Conservation (phyloP, 2,329 filamentous ascomycete species). For the Pestalotiopsis sp. region DNA sequence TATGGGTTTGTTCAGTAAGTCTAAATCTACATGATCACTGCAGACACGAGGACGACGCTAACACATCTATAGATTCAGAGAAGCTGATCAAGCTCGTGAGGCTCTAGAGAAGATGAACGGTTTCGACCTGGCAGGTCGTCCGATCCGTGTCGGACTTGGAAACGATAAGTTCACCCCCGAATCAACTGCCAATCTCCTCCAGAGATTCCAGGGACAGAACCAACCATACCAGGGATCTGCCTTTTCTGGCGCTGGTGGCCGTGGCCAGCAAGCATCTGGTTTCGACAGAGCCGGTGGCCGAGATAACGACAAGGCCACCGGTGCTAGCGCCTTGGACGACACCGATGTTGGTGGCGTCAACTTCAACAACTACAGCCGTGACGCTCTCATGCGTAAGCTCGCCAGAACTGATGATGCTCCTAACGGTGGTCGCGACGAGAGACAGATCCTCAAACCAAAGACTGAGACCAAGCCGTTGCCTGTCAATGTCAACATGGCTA, state of each 20-base stretch:
- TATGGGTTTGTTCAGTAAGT: slow-evolving; percentile 99
- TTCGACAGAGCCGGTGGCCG: slow-evolving; percentile 91
- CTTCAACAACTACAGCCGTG: slow-evolving; percentile 99
- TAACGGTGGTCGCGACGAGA: slow-evolving; percentile 66
- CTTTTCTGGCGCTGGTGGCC: slow-evolving; percentile 88
- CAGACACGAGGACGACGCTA: slow-evolving; percentile 28
- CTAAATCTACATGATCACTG: neutral
- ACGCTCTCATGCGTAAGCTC: slow-evolving; percentile 98
- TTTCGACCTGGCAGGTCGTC: slow-evolving; percentile 95
- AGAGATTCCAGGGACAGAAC: slow-evolving; percentile 86
- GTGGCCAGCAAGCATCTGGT: slow-evolving; percentile 80
- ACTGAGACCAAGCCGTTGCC: slow-evolving; percentile 78
- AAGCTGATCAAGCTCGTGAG: slow-evolving; percentile 88
- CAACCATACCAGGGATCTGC: slow-evolving; percentile 83
- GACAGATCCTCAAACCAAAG: slow-evolving; percentile 76
- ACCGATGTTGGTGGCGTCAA: slow-evolving; percentile 98
- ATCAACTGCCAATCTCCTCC: slow-evolving; percentile 88
- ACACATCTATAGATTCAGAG: slow-evolving; percentile 71
- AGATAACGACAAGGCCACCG: slow-evolving; percentile 86
- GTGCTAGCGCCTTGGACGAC: slow-evolving; percentile 93
- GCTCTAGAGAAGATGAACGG: slow-evolving; percentile 99
- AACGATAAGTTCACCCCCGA: slow-evolving; percentile 99
- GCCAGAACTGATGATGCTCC: slow-evolving; percentile 87
- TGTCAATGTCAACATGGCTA: slow-evolving; percentile 88
- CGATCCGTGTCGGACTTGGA: slow-evolving; percentile 97